Percentiles rank a stretch among this genome's conserved stretches.
Evolutionary conservation across 73 alveolate species (phyloP).

Genomic region (Paraurostyla sp.): DNA sequence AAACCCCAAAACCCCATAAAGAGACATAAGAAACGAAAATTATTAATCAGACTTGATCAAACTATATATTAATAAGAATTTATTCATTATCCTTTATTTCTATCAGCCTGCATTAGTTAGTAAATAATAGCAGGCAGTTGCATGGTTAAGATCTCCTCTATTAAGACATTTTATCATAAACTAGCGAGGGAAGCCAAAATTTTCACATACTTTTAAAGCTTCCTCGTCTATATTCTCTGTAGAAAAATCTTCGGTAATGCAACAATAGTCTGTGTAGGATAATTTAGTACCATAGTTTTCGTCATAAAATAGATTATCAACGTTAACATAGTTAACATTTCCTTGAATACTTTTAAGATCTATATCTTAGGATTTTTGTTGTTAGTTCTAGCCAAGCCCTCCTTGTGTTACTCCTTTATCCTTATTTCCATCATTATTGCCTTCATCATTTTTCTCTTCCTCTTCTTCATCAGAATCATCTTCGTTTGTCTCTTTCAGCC

Average conservation of each 20-base stretch:
- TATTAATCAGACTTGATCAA: too few relatives aligned
- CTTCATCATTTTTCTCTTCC: constrained; percentile 8
- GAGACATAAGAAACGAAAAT: too few relatives aligned
- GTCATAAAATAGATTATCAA: constrained; percentile 63
- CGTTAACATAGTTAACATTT: constrained; percentile 66
- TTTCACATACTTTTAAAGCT: constrained; percentile 49
- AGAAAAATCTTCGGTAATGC: constrained; percentile 63
- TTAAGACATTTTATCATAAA: constrained; percentile 79
- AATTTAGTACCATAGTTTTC: constrained; percentile 59
- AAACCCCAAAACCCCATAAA: too few relatives aligned
- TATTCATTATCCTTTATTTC: too few relatives aligned
- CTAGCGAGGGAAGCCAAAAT: constrained; percentile 71
- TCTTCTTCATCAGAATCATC: constrained; percentile 78
- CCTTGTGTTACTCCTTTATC: neutral
- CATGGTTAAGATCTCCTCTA: constrained; percentile 84
- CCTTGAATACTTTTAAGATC: constrained; percentile 65
- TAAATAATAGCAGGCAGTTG: constrained; percentile 88
- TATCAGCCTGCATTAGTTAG: constrained; percentile 67
- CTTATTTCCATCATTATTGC: neutral
- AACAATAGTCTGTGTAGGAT: constrained; percentile 65
- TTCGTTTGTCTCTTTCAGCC: constrained; percentile 86
- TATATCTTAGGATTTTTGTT: constrained; percentile 46
- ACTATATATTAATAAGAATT: too few relatives aligned
- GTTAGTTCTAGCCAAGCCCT: neutral
- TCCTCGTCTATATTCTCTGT: constrained; percentile 69